phyloP scores from a whole-genome alignment of 495 filamentous ascomycete genomes.

The Monascus purpureus region DNA sequence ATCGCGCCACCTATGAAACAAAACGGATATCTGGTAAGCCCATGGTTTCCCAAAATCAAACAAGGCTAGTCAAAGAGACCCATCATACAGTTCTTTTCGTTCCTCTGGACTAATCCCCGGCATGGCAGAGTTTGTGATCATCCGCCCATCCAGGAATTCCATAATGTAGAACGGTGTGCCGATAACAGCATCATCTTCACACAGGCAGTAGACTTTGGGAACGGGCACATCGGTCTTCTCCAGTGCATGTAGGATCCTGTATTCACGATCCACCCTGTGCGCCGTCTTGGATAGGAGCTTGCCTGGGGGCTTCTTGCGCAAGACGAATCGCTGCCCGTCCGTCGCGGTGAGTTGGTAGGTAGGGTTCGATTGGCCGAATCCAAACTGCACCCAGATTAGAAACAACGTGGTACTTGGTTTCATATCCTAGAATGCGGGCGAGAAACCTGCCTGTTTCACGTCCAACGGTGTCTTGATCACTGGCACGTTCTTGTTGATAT shows the following conservation, averaged over 20 bases:
- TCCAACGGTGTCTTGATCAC: conserved; percentile 68
- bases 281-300: conserved; percentile 59
- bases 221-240: conserved; percentile 70
- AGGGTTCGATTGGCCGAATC: conserved; percentile 93
- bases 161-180: conserved; percentile 59
- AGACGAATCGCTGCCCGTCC: conserved; percentile 48
- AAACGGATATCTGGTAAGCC: background rate
- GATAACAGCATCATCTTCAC: conserved; percentile 63
- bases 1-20: conserved; percentile 65
- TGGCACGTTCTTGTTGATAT: conserved; percentile 60
- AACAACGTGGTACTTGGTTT: too few species aligned
- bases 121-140: conserved; percentile 78
- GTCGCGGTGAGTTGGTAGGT: conserved; percentile 76
- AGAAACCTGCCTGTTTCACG: conserved; percentile 64
- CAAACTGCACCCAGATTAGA: conserved; percentile 69
- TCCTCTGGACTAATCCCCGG: conserved; percentile 57
- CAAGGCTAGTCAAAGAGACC: background rate
- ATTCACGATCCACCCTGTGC: conserved; percentile 92
- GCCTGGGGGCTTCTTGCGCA: conserved; percentile 73
- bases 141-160: conserved; percentile 18
- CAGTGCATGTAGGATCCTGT: conserved; percentile 76
- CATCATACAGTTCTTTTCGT: conserved; percentile 47
- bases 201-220: conserved; percentile 72
- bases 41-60: background rate
- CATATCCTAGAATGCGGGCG: background rate